Percentiles rank a stretch among this genome's conserved stretches.
Evolutionary conservation across 495 filamentous ascomycete species (phyloP).

Genomic region (Penicillium roqueforti): DNA sequence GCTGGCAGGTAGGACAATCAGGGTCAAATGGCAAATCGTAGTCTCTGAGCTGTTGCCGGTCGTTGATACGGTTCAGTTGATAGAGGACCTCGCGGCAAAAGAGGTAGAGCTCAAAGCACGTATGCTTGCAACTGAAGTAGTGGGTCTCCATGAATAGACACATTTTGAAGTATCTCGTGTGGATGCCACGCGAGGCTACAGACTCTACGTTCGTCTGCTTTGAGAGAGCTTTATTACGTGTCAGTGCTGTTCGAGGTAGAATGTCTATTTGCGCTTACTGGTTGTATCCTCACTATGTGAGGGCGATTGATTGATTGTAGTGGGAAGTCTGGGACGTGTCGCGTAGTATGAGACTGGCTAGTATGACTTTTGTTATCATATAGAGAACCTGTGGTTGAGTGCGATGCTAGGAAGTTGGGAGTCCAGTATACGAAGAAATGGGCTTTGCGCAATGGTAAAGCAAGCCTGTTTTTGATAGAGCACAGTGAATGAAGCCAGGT

Average conservation of each 20-base stretch:
- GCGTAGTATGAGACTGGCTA: too few relatives aligned
- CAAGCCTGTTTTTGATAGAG: neutral
- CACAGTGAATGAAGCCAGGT: neutral
- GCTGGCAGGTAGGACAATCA: conserved; percentile 12
- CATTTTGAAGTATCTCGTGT: conserved; percentile 7
- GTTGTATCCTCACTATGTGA: neutral
- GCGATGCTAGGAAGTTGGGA: too few relatives aligned
- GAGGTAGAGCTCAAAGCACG: conserved; percentile 20
- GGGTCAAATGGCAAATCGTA: conserved; percentile 10
- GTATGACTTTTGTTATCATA: too few relatives aligned
- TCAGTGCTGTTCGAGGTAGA: neutral
- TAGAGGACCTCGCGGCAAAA: conserved; percentile 18
- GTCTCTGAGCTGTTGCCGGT: neutral
- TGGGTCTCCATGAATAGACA: conserved; percentile 19
- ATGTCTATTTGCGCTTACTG: neutral
- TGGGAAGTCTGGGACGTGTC: too few relatives aligned
- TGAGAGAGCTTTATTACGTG: neutral
- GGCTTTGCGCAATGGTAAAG: neutral
- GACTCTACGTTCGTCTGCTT: neutral
- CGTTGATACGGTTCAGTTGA: conserved; percentile 21
- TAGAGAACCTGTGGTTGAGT: too few relatives aligned
- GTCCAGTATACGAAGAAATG: neutral
- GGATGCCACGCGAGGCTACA: neutral
- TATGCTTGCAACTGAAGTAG: conserved; percentile 18
- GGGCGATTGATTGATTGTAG: neutral